Conservation (phyloP, 257 asterid species). For the Solanum phureja region DNA sequence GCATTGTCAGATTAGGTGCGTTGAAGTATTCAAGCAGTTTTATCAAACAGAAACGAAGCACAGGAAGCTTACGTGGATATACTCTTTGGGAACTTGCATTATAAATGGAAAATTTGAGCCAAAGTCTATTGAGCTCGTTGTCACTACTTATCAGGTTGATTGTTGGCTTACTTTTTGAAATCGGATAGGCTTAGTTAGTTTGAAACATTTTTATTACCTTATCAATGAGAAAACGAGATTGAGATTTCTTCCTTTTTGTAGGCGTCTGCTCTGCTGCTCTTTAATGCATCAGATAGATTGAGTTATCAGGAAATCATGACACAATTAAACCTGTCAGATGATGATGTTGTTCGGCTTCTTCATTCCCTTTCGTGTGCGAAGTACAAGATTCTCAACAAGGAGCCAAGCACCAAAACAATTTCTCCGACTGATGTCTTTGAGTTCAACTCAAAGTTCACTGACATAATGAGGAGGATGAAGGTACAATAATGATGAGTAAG, state of each 20-base stretch:
- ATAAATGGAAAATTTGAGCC: slow-evolving; percentile 83
- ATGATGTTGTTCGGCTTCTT: slow-evolving; percentile 85
- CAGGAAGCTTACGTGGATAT: slow-evolving; percentile 87
- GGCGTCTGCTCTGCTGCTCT: slow-evolving; percentile 86
- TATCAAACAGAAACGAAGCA: slow-evolving; percentile 97
- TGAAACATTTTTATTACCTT: background rate
- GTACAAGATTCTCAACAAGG: slow-evolving; percentile 80
- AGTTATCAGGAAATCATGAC: slow-evolving; percentile 87
- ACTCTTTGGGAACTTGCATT: slow-evolving; percentile 93
- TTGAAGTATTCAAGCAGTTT: slow-evolving; percentile 89
- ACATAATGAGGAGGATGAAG: slow-evolving; percentile 92
- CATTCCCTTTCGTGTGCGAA: slow-evolving; percentile 96
- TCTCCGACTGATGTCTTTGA: slow-evolving; percentile 77
- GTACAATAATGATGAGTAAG: slow-evolving; percentile 21
- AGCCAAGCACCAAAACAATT: slow-evolving; percentile 78
- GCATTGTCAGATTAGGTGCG: slow-evolving; percentile 63
- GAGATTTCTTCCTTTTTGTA: slow-evolving; percentile 8
- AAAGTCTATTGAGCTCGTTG: slow-evolving; percentile 75
- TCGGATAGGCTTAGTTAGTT: background rate
- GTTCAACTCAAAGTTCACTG: slow-evolving; percentile 84
- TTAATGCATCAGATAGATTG: slow-evolving; percentile 76
- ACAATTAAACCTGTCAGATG: slow-evolving; percentile 81
- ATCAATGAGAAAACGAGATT: background rate
- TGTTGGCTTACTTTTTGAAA: background rate
- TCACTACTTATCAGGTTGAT: slow-evolving; percentile 90